Conservation (phyloP, 495 filamentous ascomycete genomes). For the Penicillium roqueforti region DNA sequence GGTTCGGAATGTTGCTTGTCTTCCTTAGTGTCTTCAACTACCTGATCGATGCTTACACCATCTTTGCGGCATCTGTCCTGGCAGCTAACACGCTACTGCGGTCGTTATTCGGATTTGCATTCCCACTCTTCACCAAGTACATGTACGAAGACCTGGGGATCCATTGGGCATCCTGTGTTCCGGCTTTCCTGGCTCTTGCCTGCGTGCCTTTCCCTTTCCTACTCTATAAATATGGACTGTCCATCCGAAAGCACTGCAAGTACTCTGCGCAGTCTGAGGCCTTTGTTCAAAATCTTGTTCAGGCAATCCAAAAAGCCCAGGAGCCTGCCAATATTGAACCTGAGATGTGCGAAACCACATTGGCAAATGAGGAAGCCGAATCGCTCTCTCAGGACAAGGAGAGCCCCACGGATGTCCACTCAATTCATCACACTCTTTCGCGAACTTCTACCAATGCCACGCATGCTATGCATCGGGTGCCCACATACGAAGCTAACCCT, state of each 20-base stretch:
- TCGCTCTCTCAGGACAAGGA: conserved; percentile 12
- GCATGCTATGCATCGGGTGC: conserved; percentile 12
- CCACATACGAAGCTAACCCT: conserved; percentile 31
- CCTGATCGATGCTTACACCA: conserved; percentile 66
- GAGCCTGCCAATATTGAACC: background rate
- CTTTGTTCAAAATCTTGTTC: conserved; percentile 27
- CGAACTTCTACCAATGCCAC: conserved; percentile 19
- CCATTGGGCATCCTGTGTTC: conserved; percentile 68
- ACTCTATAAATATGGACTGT: conserved; percentile 62
- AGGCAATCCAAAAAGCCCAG: background rate
- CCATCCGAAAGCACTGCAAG: conserved; percentile 62
- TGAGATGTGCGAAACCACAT: conserved; percentile 9
- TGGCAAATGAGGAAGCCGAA: conserved; percentile 10
- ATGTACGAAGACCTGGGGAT: conserved; percentile 67
- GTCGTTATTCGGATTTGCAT: conserved; percentile 61
- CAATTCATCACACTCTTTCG: conserved; percentile 13
- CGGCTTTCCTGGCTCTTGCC: conserved; percentile 64
- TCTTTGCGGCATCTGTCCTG: conserved; percentile 68
- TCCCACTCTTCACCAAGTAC: conserved; percentile 69
- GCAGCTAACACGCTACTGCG: conserved; percentile 65
- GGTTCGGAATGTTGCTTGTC: conserved; percentile 62
- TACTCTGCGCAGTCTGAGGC: conserved; percentile 51
- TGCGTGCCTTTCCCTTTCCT: conserved; percentile 71
- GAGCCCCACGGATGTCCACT: conserved; percentile 2
- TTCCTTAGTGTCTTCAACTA: conserved; percentile 68